These are phyloP conservation scores for Trichoderma asperelloides DNA, from an alignment of 495 filamentous ascomycete genomes.

Conservation along the genomic window DNA sequence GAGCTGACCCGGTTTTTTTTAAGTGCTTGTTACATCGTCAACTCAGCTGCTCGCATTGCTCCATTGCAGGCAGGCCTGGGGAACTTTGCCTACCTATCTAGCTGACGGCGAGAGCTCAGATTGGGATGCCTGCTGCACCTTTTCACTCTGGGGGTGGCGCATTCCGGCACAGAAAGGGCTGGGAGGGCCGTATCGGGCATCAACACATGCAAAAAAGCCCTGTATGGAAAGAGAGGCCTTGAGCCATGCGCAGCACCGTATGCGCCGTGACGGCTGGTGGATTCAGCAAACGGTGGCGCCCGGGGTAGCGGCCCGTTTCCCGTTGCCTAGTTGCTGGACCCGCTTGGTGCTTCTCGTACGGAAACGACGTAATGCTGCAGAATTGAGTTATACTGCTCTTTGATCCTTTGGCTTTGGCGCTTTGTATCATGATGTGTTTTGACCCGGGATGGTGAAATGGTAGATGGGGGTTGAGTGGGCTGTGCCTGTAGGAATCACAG, in stretches of 20 bases:
- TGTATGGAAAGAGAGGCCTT: neutral
- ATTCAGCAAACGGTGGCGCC: neutral
- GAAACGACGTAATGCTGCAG: constrained; percentile 1
- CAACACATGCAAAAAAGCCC: neutral
- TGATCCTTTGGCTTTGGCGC: neutral
- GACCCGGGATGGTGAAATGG: neutral
- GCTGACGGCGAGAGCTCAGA: neutral
- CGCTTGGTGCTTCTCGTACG: neutral
- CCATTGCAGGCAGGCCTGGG: neutral
- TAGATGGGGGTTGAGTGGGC: neutral
- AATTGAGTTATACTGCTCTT: neutral
- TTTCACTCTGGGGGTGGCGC: no score
- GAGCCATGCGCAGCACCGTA: neutral
- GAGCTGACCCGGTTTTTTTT: neutral
- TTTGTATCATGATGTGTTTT: neutral
- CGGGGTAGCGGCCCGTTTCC: neutral
- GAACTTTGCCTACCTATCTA: neutral
- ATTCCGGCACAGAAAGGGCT: no score
- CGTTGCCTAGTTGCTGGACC: neutral
- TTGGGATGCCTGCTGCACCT: no score
- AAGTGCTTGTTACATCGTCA: neutral
- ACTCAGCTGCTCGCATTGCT: neutral
- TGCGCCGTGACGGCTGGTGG: neutral
- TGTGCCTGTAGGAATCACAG: neutral
- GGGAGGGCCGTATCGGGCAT: neutral